phyloP scores from a whole-genome alignment of 192 early-diverging fungal species.

The Gaertneriomyces semiglobifer region DNA sequence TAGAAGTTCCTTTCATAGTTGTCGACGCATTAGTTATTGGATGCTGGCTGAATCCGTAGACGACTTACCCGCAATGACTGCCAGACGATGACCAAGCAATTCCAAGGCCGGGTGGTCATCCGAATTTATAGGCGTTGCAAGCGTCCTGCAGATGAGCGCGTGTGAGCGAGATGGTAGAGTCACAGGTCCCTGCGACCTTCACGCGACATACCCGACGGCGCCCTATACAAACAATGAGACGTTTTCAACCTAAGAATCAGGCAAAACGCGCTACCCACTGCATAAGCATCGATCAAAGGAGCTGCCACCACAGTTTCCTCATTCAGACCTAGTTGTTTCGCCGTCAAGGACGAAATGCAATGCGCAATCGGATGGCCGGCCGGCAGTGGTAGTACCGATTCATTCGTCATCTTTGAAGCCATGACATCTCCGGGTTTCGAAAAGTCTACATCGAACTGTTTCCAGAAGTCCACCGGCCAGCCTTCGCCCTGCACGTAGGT shows the following conservation, averaged over 20 bases:
- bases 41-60: neutral
- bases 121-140: too few species aligned
- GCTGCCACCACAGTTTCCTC: slow-evolving; percentile 57
- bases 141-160: too few species aligned
- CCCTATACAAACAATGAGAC: slow-evolving; percentile 3
- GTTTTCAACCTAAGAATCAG: neutral
- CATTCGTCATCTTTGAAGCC: too few species aligned
- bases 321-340: slow-evolving; percentile 53
- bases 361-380: slow-evolving; percentile 53
- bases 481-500: slow-evolving; percentile 50
- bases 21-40: too few species aligned
- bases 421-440: too few species aligned
- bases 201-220: slow-evolving; percentile 14
- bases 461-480: slow-evolving; percentile 57
- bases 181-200: neutral
- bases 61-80: slow-evolving; percentile 60
- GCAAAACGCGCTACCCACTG: slow-evolving; percentile 20
- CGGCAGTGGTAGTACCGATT: neutral
- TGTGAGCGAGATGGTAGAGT: too few species aligned
- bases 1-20: slow-evolving; percentile 48
- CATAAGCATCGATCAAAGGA: slow-evolving; percentile 74
- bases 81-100: slow-evolving; percentile 30
- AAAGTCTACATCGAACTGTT: slow-evolving; percentile 44
- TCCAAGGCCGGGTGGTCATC: too few species aligned
- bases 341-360: slow-evolving; percentile 50